Conservation (phyloP, 108 stramenopile species). For the Conticribra guillardii region DNA sequence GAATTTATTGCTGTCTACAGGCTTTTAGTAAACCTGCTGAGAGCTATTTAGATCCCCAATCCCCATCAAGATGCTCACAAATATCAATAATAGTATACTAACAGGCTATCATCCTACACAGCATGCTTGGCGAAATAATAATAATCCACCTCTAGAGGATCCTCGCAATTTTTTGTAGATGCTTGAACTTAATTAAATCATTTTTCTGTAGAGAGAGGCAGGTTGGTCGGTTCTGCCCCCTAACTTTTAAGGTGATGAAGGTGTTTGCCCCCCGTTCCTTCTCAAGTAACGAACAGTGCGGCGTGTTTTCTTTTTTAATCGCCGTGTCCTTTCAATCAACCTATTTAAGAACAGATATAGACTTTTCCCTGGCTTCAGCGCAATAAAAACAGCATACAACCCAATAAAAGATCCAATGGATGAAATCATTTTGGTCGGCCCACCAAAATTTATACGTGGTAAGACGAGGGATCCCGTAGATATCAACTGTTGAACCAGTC, state of each 20-base stretch:
- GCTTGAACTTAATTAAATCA: too few relatives aligned
- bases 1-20: not conserved
- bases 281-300: constrained; percentile 9
- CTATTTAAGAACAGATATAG: constrained; percentile 30
- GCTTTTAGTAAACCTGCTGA: too few relatives aligned
- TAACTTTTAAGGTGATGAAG: not conserved
- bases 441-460: constrained; percentile 36
- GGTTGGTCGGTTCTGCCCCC: too few relatives aligned
- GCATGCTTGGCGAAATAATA: too few relatives aligned
- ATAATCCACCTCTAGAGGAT: too few relatives aligned
- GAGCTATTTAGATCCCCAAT: too few relatives aligned
- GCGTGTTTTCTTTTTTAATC: constrained; percentile 37
- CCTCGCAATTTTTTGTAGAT: too few relatives aligned
- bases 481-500: constrained; percentile 55
- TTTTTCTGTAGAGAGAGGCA: too few relatives aligned
- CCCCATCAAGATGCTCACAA: too few relatives aligned
- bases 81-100: too few relatives aligned
- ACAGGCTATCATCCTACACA: too few relatives aligned
- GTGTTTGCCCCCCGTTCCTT: not conserved
- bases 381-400: constrained; percentile 36
- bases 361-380: constrained; percentile 41
- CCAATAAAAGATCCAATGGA: constrained; percentile 31
- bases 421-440: constrained; percentile 30
- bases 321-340: constrained; percentile 43
- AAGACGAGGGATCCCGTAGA: constrained; percentile 47